Evolutionary conservation across 1,284 basidiomycete species (phyloP).

Genomic region (Trichosporon sp.): DNA sequence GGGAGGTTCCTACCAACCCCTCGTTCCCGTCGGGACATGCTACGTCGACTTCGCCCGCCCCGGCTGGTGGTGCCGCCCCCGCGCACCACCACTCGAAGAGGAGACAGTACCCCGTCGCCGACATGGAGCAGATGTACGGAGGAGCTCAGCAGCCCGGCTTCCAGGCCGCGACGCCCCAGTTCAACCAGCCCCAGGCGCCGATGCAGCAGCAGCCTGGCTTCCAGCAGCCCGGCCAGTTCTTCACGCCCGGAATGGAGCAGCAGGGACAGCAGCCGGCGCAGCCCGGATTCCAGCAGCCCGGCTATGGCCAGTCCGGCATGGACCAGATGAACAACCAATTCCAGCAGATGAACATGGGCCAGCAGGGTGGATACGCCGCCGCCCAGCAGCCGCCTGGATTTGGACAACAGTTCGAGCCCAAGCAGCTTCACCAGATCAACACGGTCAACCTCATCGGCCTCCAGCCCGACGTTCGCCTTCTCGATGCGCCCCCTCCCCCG

Average conservation of each 20-base stretch:
- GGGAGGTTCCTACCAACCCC: conserved; percentile 57
- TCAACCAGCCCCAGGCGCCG: conserved; percentile 41
- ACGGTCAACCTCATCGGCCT: conserved; percentile 84
- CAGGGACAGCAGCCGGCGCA: conserved; percentile 12
- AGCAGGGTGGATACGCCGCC: conserved; percentile 55
- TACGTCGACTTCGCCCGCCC: conserved; percentile 26
- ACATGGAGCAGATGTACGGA: conserved; percentile 74
- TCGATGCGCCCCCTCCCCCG: conserved; percentile 76
- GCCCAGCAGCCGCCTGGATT: conserved; percentile 12
- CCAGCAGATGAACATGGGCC: conserved; percentile 71
- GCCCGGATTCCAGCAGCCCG: conserved; percentile 29
- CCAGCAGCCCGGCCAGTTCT: conserved; percentile 58
- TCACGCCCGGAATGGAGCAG: conserved; percentile 74
- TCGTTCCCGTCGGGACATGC: conserved; percentile 20
- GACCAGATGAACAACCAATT: conserved; percentile 78
- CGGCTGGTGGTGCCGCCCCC: conserved; percentile 31
- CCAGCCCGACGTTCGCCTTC: conserved; percentile 80
- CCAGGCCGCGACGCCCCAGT: conserved; percentile 9
- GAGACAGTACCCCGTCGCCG: conserved; percentile 83
- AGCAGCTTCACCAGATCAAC: conserved; percentile 57
- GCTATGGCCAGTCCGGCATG: conserved; percentile 48
- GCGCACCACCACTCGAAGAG: conserved; percentile 55
- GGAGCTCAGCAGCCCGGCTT: conserved; percentile 31
- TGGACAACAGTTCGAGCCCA: conserved; percentile 22
- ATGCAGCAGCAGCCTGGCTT: conserved; percentile 47